Percentiles rank a stretch among this genome's conserved stretches.
Evolutionary conservation across 1,284 basidiomycete species (phyloP).

Genomic region (Meripilus lineatus): DNA sequence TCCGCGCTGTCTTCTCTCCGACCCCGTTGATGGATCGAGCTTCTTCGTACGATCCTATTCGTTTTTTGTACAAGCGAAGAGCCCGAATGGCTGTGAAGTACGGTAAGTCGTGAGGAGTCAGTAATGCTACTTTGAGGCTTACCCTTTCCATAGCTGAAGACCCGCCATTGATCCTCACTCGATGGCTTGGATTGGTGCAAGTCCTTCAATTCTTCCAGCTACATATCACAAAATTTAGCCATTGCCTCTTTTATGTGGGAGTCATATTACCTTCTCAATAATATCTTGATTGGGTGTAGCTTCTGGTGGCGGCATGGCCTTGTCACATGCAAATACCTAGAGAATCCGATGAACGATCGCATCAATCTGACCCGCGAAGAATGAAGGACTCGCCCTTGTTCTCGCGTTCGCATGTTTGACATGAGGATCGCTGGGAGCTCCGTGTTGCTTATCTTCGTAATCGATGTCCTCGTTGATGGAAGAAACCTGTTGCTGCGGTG

Average conservation of each 20-base stretch:
- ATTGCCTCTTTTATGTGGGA: neutral
- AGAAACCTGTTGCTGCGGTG: no score
- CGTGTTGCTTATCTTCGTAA: no score
- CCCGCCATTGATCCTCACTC: conserved; percentile 60
- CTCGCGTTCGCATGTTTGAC: no score
- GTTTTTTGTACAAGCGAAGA: conserved; percentile 47
- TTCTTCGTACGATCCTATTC: conserved; percentile 59
- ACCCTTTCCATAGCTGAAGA: conserved; percentile 61
- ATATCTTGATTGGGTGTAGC: conserved; percentile 59
- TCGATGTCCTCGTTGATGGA: no score
- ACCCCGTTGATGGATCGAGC: conserved; percentile 63
- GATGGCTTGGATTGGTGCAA: conserved; percentile 57
- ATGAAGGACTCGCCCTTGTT: no score
- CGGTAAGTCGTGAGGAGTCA: neutral
- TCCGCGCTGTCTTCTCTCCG: conserved; percentile 69
- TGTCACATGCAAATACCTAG: conserved; percentile 2
- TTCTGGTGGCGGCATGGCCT: conserved; percentile 11
- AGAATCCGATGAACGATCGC: no score
- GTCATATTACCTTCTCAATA: conserved; percentile 50
- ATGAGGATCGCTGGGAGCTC: no score
- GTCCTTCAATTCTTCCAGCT: conserved; percentile 60
- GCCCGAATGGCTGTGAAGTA: conserved; percentile 47
- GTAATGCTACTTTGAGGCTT: conserved; percentile 9
- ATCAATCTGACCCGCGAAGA: no score
- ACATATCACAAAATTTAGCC: conserved; percentile 2